Evolutionary conservation across 495 filamentous ascomycete species (phyloP), one percentile per base, ranked within the genome.

Genomic region (Saxophila tyrrhenica): DNA sequence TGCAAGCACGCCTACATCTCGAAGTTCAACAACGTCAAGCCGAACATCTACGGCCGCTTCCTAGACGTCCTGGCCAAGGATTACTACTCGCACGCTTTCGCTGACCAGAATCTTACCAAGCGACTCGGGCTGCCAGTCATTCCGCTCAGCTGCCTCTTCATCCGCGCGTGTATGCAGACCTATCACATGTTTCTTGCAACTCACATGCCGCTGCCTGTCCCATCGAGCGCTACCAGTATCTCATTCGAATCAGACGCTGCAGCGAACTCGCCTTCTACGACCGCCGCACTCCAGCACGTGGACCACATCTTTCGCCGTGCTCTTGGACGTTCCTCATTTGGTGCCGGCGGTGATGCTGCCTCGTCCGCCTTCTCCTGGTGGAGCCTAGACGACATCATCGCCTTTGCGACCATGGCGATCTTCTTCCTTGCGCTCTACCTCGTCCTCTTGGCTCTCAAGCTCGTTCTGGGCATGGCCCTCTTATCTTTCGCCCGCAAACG

Each of bases 141-240:
- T 48, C 92, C 92, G 0, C 73, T 99, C 16, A 86, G 89, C 5
- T 95, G 88, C 62, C 85, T 99, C 50, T 97, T 97, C 70, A 90
- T 99, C 65, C 83, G 92, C 24, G 86, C 94, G 35, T 87, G 86
- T 1, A 77, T 97, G 19, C 92, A 99, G 67, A 96, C 90, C 11
- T 99, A 99, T 69, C 86, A 96, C 69, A 96, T 96, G 90, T 94
- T 97, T 69, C 78, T 97, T 11, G 85, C 90, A 7, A 88, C 86
- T 0, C 78, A 94, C 57, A 72, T 94, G 15, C 85, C 87, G 9
- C 76, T 80, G 1, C 84, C 86, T 0, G 73, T 89, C 8, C 79
- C 84, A 5, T 88, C 86, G 0, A 79, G 83, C 0, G 79, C 85
- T 0, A 81, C 78, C 13, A 75, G 78, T 2, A 64, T 82, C 20